Percentiles rank a stretch among this genome's conserved stretches.
Conservation (phyloP, 371 early-diverging fungal genomes). For the Fennellomyces sp. region DNA sequence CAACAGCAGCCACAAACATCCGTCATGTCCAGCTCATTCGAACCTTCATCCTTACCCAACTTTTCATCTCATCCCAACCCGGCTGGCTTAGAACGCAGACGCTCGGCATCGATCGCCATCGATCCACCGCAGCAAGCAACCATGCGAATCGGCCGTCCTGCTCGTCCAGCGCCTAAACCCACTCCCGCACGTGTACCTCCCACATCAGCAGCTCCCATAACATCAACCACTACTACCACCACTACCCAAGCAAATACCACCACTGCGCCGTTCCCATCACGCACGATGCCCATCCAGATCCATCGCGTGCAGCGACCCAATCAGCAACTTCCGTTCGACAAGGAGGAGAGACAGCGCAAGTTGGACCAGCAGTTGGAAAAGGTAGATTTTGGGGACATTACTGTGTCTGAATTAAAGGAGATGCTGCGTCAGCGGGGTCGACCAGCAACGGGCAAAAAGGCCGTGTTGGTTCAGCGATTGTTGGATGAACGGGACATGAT, state of each 20-base stretch:
- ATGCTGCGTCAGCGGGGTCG: conserved; percentile 53
- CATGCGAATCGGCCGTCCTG: not conserved
- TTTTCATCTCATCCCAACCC: not conserved
- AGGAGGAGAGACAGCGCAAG: conserved; percentile 51
- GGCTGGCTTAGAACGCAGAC: conserved; percentile 5
- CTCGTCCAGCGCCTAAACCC: too few relatives aligned
- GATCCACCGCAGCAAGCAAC: not conserved
- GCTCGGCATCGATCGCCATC: not conserved
- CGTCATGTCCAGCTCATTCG: not conserved
- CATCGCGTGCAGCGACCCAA: conserved; percentile 24
- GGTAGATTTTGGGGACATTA: conserved; percentile 68
- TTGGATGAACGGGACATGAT: conserved; percentile 57
- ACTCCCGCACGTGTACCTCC: not conserved
- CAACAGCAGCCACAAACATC: not conserved
- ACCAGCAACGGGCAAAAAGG: conserved; percentile 61
- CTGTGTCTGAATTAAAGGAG: conserved; percentile 73
- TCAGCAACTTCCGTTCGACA: conserved; percentile 26
- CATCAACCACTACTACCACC: not conserved
- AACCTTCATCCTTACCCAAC: conserved; percentile 1
- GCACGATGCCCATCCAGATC: conserved; percentile 34
- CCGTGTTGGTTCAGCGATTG: conserved; percentile 33
- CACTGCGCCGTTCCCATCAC: conserved; percentile 18
- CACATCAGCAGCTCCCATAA: not conserved
- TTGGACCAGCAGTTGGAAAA: conserved; percentile 61
- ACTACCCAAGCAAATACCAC: not conserved